A percentile compares a stretch with the other conserved stretches of the same genome.
These are phyloP conservation scores for Sporothrix variecibatus DNA, from an alignment of 2,329 filamentous ascomycete genomes.

Conservation along the genomic window DNA sequence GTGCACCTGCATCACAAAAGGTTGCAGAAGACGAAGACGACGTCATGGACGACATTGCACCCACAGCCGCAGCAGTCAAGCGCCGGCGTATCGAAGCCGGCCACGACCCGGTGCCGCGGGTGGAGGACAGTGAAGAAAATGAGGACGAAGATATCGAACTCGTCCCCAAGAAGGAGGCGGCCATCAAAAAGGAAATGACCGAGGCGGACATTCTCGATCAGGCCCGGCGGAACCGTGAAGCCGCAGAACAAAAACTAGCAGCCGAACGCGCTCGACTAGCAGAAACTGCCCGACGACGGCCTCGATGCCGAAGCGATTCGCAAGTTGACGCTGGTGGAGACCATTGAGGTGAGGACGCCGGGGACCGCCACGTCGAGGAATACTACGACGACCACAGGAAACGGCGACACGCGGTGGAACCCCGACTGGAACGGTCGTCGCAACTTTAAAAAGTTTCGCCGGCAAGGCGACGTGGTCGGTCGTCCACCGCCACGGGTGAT, in stretches of 20 bases:
- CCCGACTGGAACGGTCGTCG: slow-evolving; percentile 89
- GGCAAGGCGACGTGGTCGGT: slow-evolving; percentile 53
- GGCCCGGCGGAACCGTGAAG: slow-evolving; percentile 60
- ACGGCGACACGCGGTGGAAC: slow-evolving; percentile 69
- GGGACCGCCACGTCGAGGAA: slow-evolving; percentile 31
- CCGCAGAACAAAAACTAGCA: slow-evolving; percentile 65
- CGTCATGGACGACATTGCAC: slow-evolving; percentile 71
- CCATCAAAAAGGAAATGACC: slow-evolving; percentile 47
- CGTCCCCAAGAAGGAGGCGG: slow-evolving; percentile 42
- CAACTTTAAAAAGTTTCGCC: slow-evolving; percentile 90
- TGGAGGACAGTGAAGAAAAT: slow-evolving; percentile 32
- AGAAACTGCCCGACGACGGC: slow-evolving; percentile 57
- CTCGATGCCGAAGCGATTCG: slow-evolving; percentile 73
- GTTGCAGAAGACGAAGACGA: slow-evolving; percentile 41
- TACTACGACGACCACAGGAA: slow-evolving; percentile 21
- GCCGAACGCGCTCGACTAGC: slow-evolving; percentile 57
- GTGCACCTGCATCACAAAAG: background rate
- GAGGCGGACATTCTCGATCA: slow-evolving; percentile 67
- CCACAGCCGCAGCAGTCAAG: slow-evolving; percentile 76
- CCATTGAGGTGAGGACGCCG: slow-evolving; percentile 63
- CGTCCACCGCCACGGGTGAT: slow-evolving; percentile 56
- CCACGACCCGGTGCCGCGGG: slow-evolving; percentile 46
- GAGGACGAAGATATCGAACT: slow-evolving; percentile 32
- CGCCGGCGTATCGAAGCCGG: slow-evolving; percentile 68
- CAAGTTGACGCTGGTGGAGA: slow-evolving; percentile 73